phyloP scores from a whole-genome alignment of 192 early-diverging fungal species.

The Coemansia brasiliensis region DNA sequence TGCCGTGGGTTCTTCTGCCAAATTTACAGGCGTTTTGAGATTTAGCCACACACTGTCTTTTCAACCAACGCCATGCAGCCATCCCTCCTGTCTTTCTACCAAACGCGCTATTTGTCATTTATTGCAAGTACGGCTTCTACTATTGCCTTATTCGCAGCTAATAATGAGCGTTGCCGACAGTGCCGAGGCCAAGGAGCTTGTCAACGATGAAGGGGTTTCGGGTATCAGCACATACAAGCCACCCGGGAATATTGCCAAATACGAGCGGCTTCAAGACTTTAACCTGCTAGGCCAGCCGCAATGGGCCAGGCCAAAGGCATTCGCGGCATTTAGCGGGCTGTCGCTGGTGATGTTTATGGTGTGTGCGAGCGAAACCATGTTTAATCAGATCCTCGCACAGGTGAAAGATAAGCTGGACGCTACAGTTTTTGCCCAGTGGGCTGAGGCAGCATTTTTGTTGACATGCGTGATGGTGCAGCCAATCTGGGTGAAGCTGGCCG shows the following conservation, averaged over 20 bases:
- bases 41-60: no score
- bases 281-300: constrained; percentile 49
- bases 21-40: background rate
- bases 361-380: constrained; percentile 77
- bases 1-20: background rate
- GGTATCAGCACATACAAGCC: background rate
- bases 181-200: no score
- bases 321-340: constrained; percentile 40
- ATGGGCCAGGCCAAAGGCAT: constrained; percentile 28
- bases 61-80: no score
- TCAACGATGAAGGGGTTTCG: no score
- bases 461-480: constrained; percentile 70
- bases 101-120: no score
- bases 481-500: constrained; percentile 81
- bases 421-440: constrained; percentile 72
- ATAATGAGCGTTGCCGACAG: no score
- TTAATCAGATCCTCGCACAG: constrained; percentile 71
- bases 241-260: background rate
- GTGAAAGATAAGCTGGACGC: constrained; percentile 72
- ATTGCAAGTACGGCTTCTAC: no score
- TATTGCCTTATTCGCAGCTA: no score
- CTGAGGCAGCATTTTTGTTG: constrained; percentile 73
- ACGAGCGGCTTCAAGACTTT: constrained; percentile 15
- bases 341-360: constrained; percentile 69
- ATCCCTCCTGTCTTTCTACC: no score